These are phyloP conservation scores for Vitis hybrid DNA, from an alignment of 177 flowering plant species.

Conservation along the genomic window DNA sequence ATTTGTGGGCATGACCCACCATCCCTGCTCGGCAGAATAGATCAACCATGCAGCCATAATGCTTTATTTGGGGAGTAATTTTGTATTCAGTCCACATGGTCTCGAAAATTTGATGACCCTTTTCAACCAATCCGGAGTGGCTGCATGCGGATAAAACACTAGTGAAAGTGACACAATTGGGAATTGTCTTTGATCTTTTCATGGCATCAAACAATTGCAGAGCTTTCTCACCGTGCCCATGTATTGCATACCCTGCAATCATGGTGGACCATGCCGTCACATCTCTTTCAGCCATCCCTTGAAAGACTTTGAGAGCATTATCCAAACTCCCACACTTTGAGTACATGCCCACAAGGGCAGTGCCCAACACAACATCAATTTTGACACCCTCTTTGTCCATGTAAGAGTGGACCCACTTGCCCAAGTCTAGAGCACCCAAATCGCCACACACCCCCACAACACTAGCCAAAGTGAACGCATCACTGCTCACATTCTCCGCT, in stretches of 20 bases:
- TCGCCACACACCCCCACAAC: constrained; percentile 21
- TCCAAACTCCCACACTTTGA: constrained; percentile 14
- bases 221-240: constrained; percentile 13
- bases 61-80: constrained; percentile 10
- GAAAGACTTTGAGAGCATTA: constrained; percentile 12
- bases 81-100: constrained; percentile 4
- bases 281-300: constrained; percentile 4
- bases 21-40: constrained; percentile 12
- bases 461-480: constrained; percentile 24
- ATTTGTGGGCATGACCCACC: neutral
- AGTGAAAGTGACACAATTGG: constrained; percentile 14
- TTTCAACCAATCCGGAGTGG: constrained; percentile 11
- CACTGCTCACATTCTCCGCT: constrained; percentile 6
- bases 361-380: constrained; percentile 10
- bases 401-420: constrained; percentile 6
- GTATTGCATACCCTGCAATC: constrained; percentile 11
- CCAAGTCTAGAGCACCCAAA: constrained; percentile 23
- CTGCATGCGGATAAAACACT: constrained; percentile 15
- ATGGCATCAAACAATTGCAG: constrained; percentile 9
- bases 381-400: constrained; percentile 6
- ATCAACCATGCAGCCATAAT: constrained; percentile 15
- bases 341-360: constrained; percentile 13
- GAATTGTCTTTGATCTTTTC: constrained; percentile 2
- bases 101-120: constrained; percentile 2
- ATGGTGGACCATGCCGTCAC: constrained; percentile 14